Evolutionary conservation across 805 yeast species (phyloP).

Genomic region (Brettanomyces sp.): DNA sequence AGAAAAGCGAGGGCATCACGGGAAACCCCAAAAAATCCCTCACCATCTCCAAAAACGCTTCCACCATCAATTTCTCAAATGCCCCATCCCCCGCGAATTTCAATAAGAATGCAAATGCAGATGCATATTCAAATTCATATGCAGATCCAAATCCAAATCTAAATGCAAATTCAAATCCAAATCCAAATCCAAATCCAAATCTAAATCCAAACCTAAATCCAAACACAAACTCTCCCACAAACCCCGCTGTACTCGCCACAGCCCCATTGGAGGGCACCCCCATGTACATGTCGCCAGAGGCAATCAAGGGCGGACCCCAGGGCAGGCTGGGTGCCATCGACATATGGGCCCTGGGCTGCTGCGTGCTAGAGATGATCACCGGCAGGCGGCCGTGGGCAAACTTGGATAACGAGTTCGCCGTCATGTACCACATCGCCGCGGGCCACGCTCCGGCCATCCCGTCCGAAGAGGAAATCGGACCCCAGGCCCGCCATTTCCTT

Average conservation of each 20-base stretch:
- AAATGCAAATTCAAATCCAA: too few species aligned
- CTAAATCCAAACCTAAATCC: too few species aligned
- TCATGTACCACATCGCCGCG: conserved; percentile 96
- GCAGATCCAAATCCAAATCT: too few species aligned
- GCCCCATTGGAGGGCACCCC: conserved; percentile 80
- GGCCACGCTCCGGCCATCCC: conserved; percentile 89
- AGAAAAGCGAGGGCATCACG: background rate
- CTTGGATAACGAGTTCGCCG: conserved; percentile 94
- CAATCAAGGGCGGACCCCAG: conserved; percentile 65
- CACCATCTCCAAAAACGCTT: background rate
- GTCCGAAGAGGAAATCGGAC: conserved; percentile 63
- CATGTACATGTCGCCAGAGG: conserved; percentile 98
- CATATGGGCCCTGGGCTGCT: conserved; percentile 96
- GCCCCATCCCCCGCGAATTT: too few species aligned
- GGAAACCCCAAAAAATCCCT: background rate
- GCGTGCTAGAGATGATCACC: conserved; percentile 92
- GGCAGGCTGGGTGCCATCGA: conserved; percentile 65
- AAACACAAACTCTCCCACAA: too few species aligned
- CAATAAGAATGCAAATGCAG: too few species aligned
- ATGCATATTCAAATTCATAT: too few species aligned
- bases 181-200: too few species aligned
- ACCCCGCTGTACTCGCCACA: conserved; percentile 4
- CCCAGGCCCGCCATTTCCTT: conserved; percentile 62
- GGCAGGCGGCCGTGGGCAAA: conserved; percentile 96
- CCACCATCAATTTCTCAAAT: too few species aligned